These are phyloP conservation scores for Botrytis byssoidea DNA, from an alignment of 2,329 filamentous ascomycete genomes.

Conservation along the genomic window DNA sequence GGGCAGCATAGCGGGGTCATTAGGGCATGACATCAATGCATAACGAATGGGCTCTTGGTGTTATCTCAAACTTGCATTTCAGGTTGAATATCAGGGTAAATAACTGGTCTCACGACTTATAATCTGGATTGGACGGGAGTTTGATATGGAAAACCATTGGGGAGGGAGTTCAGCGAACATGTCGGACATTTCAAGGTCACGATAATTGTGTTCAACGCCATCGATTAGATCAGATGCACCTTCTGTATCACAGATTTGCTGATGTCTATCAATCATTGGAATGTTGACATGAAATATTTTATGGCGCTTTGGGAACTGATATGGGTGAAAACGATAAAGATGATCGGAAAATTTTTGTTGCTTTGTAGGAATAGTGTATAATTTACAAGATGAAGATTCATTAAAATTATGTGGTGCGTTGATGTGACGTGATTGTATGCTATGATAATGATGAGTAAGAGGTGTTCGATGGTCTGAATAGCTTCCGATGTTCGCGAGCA, in stretches of 20 bases:
- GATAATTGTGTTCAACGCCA: not conserved
- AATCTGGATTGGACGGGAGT: not conserved
- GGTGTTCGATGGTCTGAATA: not conserved
- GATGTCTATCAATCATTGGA: not conserved
- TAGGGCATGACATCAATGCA: not conserved
- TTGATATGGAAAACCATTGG: not conserved
- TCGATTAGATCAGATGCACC: not conserved
- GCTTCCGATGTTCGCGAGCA: not conserved
- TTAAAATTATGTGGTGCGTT: not conserved
- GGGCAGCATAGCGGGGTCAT: not conserved
- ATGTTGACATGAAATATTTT: not conserved
- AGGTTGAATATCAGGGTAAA: slow-evolving; percentile 7
- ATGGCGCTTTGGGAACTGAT: not conserved
- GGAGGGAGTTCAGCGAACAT: not conserved
- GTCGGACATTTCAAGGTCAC: not conserved
- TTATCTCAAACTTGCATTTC: not conserved
- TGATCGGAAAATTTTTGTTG: not conserved
- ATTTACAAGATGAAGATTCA: not conserved
- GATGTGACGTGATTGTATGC: not conserved
- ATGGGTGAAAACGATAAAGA: not conserved
- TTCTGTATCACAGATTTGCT: not conserved
- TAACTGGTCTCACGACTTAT: not conserved
- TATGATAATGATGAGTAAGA: not conserved
- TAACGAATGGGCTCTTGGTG: not conserved
- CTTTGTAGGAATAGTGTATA: not conserved